Conservation (phyloP, 2,329 filamentous ascomycete species). For the Claviceps sp. region DNA sequence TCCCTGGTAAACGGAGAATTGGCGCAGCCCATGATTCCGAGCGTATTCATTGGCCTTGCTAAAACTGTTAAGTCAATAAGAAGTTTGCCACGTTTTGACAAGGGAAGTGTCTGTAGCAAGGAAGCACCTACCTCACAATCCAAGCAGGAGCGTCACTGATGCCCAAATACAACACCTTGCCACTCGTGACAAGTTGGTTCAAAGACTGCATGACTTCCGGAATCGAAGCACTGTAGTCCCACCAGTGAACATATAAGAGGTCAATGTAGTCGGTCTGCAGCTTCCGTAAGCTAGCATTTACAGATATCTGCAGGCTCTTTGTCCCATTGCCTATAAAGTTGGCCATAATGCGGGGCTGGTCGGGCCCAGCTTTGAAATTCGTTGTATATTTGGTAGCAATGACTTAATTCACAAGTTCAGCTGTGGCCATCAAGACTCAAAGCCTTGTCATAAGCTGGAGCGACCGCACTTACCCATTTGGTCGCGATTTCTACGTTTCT, state of each 20-base stretch:
- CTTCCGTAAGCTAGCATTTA: constrained; percentile 43
- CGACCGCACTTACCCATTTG: constrained; percentile 34
- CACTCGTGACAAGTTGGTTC: constrained; percentile 42
- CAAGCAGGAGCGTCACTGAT: constrained; percentile 58
- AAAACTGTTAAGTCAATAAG: background rate
- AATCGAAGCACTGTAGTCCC: constrained; percentile 55
- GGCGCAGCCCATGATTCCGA: constrained; percentile 52
- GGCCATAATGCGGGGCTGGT: constrained; percentile 29
- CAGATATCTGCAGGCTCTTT: constrained; percentile 44
- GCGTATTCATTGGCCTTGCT: constrained; percentile 57
- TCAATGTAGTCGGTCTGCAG: constrained; percentile 59
- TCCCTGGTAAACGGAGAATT: constrained; percentile 43
- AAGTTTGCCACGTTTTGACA: too few relatives aligned
- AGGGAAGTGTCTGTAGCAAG: background rate
- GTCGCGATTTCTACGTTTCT: constrained; percentile 47
- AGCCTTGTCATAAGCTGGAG: background rate
- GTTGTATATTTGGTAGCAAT: constrained; percentile 58
- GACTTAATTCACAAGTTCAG: constrained; percentile 26
- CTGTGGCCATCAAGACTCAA: background rate
- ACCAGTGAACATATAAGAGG: constrained; percentile 50
- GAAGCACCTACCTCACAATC: constrained; percentile 35
- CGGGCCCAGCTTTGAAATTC: constrained; percentile 34
- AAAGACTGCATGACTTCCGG: constrained; percentile 56
- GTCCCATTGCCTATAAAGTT: constrained; percentile 46
- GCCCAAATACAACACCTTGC: constrained; percentile 54